Evolutionary conservation across 495 filamentous ascomycete genomes (phyloP).

Genomic region (Aspergillus bridgeri): DNA sequence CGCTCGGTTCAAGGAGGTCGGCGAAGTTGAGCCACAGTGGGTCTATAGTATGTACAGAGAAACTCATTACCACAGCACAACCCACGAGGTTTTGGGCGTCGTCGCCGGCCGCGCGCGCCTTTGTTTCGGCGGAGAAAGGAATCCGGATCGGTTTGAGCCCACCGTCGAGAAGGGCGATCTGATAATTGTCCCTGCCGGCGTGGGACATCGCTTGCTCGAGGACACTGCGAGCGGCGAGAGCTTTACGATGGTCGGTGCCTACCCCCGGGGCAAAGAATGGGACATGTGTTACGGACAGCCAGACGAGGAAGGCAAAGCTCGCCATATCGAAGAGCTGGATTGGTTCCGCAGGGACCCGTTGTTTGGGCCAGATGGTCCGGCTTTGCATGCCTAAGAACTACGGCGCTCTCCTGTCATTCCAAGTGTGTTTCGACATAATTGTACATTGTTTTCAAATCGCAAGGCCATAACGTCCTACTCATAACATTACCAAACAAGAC

Average conservation of each 20-base stretch:
- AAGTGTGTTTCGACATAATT: background rate
- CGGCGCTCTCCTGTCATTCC: background rate
- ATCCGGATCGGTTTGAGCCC: constrained; percentile 53
- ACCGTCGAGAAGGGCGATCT: constrained; percentile 58
- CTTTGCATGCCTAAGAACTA: constrained; percentile 31
- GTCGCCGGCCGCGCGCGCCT: constrained; percentile 55
- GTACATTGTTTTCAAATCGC: background rate
- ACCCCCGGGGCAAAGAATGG: constrained; percentile 55
- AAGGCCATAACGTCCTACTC: background rate
- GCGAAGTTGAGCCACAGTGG: constrained; percentile 62
- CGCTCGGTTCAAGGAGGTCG: constrained; percentile 46
- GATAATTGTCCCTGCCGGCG: constrained; percentile 64
- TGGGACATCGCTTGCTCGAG: constrained; percentile 58
- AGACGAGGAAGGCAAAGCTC: constrained; percentile 49
- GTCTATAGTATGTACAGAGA: constrained; percentile 62
- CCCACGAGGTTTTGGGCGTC: constrained; percentile 64
- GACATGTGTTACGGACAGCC: constrained; percentile 67
- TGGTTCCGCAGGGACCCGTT: constrained; percentile 62
- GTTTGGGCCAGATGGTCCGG: constrained; percentile 55
- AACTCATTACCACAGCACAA: constrained; percentile 64
- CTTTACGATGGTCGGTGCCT: constrained; percentile 67
- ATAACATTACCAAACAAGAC: background rate
- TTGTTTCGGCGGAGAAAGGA: constrained; percentile 65
- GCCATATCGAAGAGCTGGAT: constrained; percentile 40
- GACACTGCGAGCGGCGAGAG: constrained; percentile 40